Base-by-base conservation (phyloP, 2,329 filamentous ascomycete genomes). In the Elsinoe arachidis region DNA sequence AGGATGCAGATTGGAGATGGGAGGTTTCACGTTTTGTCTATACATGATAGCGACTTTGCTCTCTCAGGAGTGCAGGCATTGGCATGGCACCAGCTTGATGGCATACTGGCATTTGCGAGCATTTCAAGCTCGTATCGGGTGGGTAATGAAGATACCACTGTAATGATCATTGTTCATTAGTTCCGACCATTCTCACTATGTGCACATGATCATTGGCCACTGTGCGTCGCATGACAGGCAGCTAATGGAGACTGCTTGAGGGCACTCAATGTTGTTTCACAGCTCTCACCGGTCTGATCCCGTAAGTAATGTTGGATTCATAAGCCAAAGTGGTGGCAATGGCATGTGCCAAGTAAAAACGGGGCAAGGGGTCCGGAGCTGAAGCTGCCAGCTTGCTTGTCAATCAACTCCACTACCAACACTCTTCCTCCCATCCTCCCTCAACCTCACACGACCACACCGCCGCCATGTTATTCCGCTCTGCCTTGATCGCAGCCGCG, bases 401-500 rank as follows among this genome's bases (percentile, higher is more conserved):
- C 14, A 39, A 39, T 39, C 37, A 39, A n/a, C 37, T 17, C 5
- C 43, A 52, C 21, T 1, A 21, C 21, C 21, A n/a, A 30, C 7
- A 26, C n/a, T 14, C 30, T 26, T 9, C 26, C 47, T 52, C 21
- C 26, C 21, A 30, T 35, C 26, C 17, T 23, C 43, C 43, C 54
- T 53, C 41, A 2, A 37, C 21, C 14, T 56, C 41, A 12, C 43
- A 33, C 26, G 47, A 38, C 23, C 49, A 58, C 58, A 55, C 19
- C 11, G 35, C 43, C 49, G 57, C 53, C 10, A 61, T 61, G 60
- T 44, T 53, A 39, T 51, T 61, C 34, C 54, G 54, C 9, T 34
- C 47, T 15, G 46, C 53, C 17, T 62, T 79, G 59, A 67, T 78
- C 59, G 69, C 76, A 61, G 72, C 74, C 63, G 69, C 73, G 39